Percentiles rank a stretch among this genome's conserved stretches.
Evolutionary conservation across 495 filamentous ascomycete genomes (phyloP).

Genomic region (Penicillium turbatum): DNA sequence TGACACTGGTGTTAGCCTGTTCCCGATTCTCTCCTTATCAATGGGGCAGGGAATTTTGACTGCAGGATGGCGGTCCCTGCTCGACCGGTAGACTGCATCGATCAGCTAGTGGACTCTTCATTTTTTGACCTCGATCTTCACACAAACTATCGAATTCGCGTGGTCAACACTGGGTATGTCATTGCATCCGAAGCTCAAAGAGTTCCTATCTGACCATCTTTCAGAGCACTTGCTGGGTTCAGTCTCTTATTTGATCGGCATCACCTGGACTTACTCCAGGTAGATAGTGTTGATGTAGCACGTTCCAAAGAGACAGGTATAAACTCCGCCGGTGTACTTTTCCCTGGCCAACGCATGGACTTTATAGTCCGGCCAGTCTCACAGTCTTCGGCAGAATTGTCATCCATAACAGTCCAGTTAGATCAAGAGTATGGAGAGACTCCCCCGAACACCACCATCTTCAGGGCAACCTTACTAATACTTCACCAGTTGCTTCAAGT

Average conservation of each 20-base stretch:
- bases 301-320: slow-evolving; percentile 9
- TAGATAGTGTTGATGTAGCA: slow-evolving; percentile 41
- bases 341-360: slow-evolving; percentile 51
- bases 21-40: slow-evolving; percentile 50
- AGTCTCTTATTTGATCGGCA: slow-evolving; percentile 31
- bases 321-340: slow-evolving; percentile 40
- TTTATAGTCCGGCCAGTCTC: slow-evolving; percentile 27
- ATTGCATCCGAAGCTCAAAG: background rate
- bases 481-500: slow-evolving; percentile 40
- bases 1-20: slow-evolving; percentile 30
- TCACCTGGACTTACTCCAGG: slow-evolving; percentile 29
- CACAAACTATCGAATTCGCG: slow-evolving; percentile 26
- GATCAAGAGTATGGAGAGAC: slow-evolving; percentile 36
- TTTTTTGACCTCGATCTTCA: slow-evolving; percentile 23
- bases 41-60: slow-evolving; percentile 46
- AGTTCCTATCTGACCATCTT: background rate
- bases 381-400: slow-evolving; percentile 4
- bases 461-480: background rate
- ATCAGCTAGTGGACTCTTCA: slow-evolving; percentile 13
- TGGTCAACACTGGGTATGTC: slow-evolving; percentile 41
- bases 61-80: slow-evolving; percentile 49
- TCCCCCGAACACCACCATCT: background rate
- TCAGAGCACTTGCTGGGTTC: slow-evolving; percentile 43
- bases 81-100: slow-evolving; percentile 41
- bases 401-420: slow-evolving; percentile 34